Conservation (phyloP, 23 red algal species). For the Chondrus crispus region DNA sequence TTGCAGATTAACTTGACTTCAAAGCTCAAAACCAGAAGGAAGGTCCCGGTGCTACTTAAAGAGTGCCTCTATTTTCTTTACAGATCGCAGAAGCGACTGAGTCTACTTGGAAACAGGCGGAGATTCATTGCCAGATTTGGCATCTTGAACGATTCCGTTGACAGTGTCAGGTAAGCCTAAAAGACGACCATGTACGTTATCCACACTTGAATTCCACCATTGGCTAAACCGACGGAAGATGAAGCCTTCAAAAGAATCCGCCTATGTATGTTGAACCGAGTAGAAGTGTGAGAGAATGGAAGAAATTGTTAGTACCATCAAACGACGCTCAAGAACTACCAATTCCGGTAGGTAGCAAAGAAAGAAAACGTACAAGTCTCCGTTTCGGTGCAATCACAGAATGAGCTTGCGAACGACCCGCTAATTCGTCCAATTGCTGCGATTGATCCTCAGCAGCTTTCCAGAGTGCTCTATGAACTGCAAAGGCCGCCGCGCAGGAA, state of each 20-base stretch:
- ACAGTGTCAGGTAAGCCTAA: slow-evolving; percentile 50
- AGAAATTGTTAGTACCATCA: neutral
- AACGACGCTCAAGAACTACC: neutral
- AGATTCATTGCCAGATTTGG: too few species aligned
- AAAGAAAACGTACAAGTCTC: slow-evolving; percentile 30
- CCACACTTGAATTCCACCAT: slow-evolving; percentile 62
- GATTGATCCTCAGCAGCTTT: slow-evolving; percentile 56
- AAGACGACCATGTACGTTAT: slow-evolving; percentile 54
- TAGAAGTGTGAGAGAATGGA: neutral
- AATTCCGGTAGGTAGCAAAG: neutral
- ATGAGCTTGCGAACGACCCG: neutral
- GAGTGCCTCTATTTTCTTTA: too few species aligned
- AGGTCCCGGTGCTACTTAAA: too few species aligned
- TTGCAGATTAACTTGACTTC: too few species aligned
- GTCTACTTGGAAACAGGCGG: too few species aligned
- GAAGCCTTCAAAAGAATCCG: slow-evolving; percentile 58
- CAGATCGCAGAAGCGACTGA: too few species aligned
- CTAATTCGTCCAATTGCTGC: slow-evolving; percentile 28
- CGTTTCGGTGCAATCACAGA: neutral
- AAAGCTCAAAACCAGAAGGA: too few species aligned
- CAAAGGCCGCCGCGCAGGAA: slow-evolving; percentile 26
- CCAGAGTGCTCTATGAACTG: slow-evolving; percentile 46
- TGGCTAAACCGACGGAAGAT: slow-evolving; percentile 31
- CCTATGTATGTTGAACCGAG: neutral
- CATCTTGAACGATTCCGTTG: slow-evolving; percentile 32